Conservation (phyloP, 2,329 filamentous ascomycete genomes). For the Colletotrichum sp. region DNA sequence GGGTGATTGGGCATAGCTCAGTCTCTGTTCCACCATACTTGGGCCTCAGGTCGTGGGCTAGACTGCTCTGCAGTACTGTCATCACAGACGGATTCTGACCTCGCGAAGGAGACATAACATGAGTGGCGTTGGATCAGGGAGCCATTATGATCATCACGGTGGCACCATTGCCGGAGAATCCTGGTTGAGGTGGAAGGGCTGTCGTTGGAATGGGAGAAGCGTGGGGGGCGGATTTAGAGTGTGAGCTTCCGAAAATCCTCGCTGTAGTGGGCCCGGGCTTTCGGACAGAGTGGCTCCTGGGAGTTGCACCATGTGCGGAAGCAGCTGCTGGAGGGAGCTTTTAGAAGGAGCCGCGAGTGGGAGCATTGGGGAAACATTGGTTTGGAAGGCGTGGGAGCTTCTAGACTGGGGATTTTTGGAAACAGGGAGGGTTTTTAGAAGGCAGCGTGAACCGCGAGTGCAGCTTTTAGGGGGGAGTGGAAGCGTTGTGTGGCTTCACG, state of each 20-base stretch:
- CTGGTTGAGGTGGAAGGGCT: not conserved
- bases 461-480: not conserved
- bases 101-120: not conserved
- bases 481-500: not conserved
- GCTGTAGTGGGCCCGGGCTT: not conserved
- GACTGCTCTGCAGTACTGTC: not conserved
- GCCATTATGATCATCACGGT: not conserved
- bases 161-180: not conserved
- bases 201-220: not conserved
- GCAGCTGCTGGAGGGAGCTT: too few relatives aligned
- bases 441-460: not conserved
- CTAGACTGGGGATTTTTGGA: not conserved
- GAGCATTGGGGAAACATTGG: too few relatives aligned
- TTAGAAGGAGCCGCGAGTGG: too few relatives aligned
- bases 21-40: not conserved
- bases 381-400: not conserved
- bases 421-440: not conserved
- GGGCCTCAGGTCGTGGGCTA: not conserved
- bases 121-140: not conserved
- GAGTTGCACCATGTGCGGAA: not conserved
- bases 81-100: not conserved
- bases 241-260: not conserved
- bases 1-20: not conserved
- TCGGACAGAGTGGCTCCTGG: not conserved
- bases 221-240: not conserved